Percentiles rank a stretch among this genome's conserved stretches.
phyloP scores from a whole-genome alignment of 2,329 filamentous ascomycete species.

The Fusarium anguioides region DNA sequence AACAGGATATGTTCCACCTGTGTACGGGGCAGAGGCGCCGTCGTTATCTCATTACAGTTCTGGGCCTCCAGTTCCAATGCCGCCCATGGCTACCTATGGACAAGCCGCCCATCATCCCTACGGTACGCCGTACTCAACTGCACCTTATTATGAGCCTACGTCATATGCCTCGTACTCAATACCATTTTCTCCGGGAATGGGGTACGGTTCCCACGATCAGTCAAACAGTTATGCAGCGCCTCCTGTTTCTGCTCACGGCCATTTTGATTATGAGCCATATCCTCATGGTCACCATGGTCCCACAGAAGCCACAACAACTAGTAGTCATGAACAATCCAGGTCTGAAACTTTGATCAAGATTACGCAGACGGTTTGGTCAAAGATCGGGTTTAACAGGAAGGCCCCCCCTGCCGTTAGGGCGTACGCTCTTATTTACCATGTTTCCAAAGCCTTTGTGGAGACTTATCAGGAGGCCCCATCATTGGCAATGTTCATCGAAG shows the following conservation, averaged over 20 bases:
- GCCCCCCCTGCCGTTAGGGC: conserved; percentile 72
- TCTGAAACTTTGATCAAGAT: conserved; percentile 65
- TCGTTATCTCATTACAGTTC: conserved; percentile 14
- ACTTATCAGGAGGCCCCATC: conserved; percentile 68
- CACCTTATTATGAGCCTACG: conserved; percentile 23
- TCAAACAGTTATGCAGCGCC: conserved; percentile 10
- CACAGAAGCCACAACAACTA: not conserved
- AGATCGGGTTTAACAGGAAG: conserved; percentile 68
- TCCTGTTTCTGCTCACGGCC: not conserved
- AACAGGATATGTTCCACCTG: conserved; percentile 26
- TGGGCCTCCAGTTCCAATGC: conserved; percentile 12
- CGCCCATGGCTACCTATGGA: conserved; percentile 8
- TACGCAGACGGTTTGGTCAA: conserved; percentile 72
- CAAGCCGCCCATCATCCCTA: conserved; percentile 23
- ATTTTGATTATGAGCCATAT: conserved; percentile 16
- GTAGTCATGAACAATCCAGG: conserved; percentile 55
- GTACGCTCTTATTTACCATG: conserved; percentile 71
- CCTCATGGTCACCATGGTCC: not conserved
- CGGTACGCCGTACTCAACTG: conserved; percentile 11
- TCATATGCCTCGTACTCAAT: conserved; percentile 26
- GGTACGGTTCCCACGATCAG: conserved; percentile 7
- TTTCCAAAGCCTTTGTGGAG: conserved; percentile 66
- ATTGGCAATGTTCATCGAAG: conserved; percentile 69
- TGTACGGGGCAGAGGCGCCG: conserved; percentile 24
- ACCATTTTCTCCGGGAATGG: conserved; percentile 4